A percentile compares a stretch with the other conserved stretches of the same genome.
phyloP scores from a whole-genome alignment of 805 yeast species.

The Wickerhamomyces chambardii region DNA sequence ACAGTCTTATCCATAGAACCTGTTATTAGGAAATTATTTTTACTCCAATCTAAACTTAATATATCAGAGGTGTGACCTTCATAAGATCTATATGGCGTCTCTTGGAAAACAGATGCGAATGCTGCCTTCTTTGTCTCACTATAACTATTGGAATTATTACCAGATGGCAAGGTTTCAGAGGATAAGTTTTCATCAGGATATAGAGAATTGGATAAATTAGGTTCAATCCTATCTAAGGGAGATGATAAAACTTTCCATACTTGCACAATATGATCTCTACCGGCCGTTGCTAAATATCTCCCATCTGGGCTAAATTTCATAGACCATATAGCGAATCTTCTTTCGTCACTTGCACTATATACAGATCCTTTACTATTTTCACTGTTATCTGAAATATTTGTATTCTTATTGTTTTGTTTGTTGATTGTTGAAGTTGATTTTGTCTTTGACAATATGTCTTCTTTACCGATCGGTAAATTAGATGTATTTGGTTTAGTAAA shows the following conservation, averaged over 20 bases:
- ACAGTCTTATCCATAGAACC: constrained; percentile 84
- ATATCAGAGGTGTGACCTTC: constrained; percentile 65
- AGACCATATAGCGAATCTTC: constrained; percentile 50
- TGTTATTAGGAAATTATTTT: constrained; percentile 69
- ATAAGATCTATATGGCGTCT: constrained; percentile 49
- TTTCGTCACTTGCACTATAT: background rate
- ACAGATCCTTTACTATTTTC: constrained; percentile 1
- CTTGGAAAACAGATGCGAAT: constrained; percentile 75
- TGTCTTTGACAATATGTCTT: constrained; percentile 2
- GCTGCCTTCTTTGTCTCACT: constrained; percentile 10
- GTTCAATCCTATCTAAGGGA: constrained; percentile 56
- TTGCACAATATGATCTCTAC: constrained; percentile 58
- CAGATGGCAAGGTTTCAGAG: background rate
- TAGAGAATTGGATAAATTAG: constrained; percentile 11
- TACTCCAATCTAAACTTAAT: constrained; percentile 80
- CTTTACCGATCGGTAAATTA: background rate
- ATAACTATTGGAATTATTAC: background rate
- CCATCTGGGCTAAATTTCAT: constrained; percentile 76
- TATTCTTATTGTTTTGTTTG: no score
- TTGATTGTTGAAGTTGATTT: no score
- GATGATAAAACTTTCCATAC: constrained; percentile 79
- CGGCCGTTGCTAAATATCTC: constrained; percentile 75
- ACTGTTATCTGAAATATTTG: constrained; percentile 4
- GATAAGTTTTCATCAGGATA: background rate
- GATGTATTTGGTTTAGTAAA: background rate